Conservation (phyloP, 2,329 filamentous ascomycete species). For the Pseudocercospora musae region DNA sequence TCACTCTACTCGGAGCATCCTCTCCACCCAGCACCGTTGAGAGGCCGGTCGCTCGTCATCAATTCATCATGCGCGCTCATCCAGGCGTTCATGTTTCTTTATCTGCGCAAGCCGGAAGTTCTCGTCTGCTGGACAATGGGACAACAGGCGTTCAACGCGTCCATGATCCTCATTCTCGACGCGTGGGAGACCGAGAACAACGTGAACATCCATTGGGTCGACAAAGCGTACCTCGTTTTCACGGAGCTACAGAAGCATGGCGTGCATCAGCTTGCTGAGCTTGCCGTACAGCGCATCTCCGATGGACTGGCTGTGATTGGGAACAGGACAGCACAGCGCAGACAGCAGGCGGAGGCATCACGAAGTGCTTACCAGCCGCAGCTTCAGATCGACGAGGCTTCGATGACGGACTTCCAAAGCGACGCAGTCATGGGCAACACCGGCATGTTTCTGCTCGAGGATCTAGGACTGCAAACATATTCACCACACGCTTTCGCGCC, state of each 20-base stretch:
- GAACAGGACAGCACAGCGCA: slow-evolving; percentile 16
- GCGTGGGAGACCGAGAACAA: slow-evolving; percentile 43
- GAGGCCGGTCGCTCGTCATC: slow-evolving; percentile 42
- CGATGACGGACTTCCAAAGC: slow-evolving; percentile 27
- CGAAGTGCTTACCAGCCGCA: slow-evolving; percentile 19
- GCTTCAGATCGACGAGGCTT: slow-evolving; percentile 24
- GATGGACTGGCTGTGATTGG: slow-evolving; percentile 31
- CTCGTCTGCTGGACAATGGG: slow-evolving; percentile 49
- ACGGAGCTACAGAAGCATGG: slow-evolving; percentile 41
- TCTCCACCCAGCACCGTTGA: slow-evolving; percentile 29
- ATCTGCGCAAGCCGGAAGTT: slow-evolving; percentile 42
- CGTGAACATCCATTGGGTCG: slow-evolving; percentile 39
- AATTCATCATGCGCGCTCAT: slow-evolving; percentile 43
- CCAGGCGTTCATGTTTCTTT: slow-evolving; percentile 47
- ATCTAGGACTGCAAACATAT: slow-evolving; percentile 41
- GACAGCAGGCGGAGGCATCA: slow-evolving; percentile 15
- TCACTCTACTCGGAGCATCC: slow-evolving; percentile 22
- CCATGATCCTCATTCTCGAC: slow-evolving; percentile 49
- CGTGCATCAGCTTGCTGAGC: slow-evolving; percentile 45
- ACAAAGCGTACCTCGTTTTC: slow-evolving; percentile 44
- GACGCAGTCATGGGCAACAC: slow-evolving; percentile 48
- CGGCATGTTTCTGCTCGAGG: slow-evolving; percentile 49
- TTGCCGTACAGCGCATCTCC: slow-evolving; percentile 42
- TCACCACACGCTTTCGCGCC: slow-evolving; percentile 27
- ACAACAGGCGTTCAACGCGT: slow-evolving; percentile 51